Evolutionary conservation across 352 stramenopile species (phyloP).

Genomic region (Globisporangium paddicum): DNA sequence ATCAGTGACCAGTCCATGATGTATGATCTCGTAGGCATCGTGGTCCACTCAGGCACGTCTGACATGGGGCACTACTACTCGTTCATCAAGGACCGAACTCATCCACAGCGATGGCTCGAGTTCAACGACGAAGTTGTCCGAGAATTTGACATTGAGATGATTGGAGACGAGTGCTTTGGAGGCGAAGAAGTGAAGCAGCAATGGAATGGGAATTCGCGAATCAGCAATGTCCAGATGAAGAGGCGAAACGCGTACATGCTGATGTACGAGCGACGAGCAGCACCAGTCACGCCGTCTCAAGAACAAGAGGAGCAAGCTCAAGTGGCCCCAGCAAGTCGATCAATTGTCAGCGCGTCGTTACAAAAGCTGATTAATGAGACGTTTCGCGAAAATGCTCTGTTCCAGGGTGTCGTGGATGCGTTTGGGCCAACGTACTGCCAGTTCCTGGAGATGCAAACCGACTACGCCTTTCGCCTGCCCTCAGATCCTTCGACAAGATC

Average conservation of each 20-base stretch:
- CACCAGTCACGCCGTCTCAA: not conserved
- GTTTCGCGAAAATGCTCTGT: slow-evolving; percentile 23
- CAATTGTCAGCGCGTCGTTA: slow-evolving; percentile 8
- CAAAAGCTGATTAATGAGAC: slow-evolving; percentile 17
- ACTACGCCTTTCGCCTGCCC: not conserved
- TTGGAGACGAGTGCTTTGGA: slow-evolving; percentile 88
- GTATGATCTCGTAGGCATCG: slow-evolving; percentile 90
- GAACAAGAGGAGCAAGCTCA: not conserved
- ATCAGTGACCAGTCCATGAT: slow-evolving; percentile 15
- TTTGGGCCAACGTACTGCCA: slow-evolving; percentile 30
- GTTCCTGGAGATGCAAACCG: slow-evolving; percentile 21
- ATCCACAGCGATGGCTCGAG: slow-evolving; percentile 72
- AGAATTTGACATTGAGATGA: slow-evolving; percentile 66
- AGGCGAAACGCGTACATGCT: slow-evolving; percentile 74
- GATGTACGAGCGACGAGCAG: slow-evolving; percentile 49
- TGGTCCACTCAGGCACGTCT: slow-evolving; percentile 90
- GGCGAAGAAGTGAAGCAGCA: slow-evolving; percentile 70
- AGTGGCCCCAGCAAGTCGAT: not conserved
- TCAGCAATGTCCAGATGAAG: slow-evolving; percentile 45
- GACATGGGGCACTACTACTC: slow-evolving; percentile 95
- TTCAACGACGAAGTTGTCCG: slow-evolving; percentile 92
- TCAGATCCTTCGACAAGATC: not conserved
- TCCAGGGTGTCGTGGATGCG: slow-evolving; percentile 29
- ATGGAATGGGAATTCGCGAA: slow-evolving; percentile 40
- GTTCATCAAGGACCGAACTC: slow-evolving; percentile 82